Percentiles rank a stretch among this genome's conserved stretches.
These are phyloP conservation scores for sunflower (Helianthus annuus) DNA, from an alignment of 129 eudicot genomes.

Conservation along the genomic window DNA sequence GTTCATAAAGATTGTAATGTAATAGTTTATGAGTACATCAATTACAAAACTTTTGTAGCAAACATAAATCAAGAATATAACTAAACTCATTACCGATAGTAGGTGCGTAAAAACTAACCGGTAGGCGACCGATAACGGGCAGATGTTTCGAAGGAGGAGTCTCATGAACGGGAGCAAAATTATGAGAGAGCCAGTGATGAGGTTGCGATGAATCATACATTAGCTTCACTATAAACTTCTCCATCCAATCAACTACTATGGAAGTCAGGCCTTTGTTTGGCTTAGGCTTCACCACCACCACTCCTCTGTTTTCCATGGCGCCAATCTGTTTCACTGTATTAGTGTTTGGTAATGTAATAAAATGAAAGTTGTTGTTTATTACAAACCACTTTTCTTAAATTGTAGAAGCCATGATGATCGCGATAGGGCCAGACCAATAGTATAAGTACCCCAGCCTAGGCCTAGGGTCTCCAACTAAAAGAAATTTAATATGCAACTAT, in stretches of 20 bases:
- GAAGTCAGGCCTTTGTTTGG: constrained; percentile 66
- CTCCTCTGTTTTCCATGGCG: constrained; percentile 29
- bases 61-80: neutral
- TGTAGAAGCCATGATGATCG: too few relatives aligned
- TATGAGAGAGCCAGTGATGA: constrained; percentile 71
- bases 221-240: constrained; percentile 52
- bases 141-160: constrained; percentile 76
- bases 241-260: constrained; percentile 76
- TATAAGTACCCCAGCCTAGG: too few relatives aligned
- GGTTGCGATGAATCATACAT: constrained; percentile 60
- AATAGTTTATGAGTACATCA: neutral
- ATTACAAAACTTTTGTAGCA: neutral
- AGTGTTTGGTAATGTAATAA: neutral
- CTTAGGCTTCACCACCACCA: constrained; percentile 75
- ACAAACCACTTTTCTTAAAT: too few relatives aligned
- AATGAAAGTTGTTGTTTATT: neutral
- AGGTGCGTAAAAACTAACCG: neutral
- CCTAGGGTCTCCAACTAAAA: too few relatives aligned
- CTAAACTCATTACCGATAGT: neutral
- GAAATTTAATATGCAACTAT: too few relatives aligned
- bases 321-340: constrained; percentile 8
- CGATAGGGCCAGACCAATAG: too few relatives aligned
- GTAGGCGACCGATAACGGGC: too few relatives aligned
- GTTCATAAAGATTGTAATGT: too few relatives aligned
- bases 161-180: constrained; percentile 84